Percentiles rank a stretch among this genome's conserved stretches.
Conservation (phyloP, 129 eudicot species). For the Flaveria robusta region DNA sequence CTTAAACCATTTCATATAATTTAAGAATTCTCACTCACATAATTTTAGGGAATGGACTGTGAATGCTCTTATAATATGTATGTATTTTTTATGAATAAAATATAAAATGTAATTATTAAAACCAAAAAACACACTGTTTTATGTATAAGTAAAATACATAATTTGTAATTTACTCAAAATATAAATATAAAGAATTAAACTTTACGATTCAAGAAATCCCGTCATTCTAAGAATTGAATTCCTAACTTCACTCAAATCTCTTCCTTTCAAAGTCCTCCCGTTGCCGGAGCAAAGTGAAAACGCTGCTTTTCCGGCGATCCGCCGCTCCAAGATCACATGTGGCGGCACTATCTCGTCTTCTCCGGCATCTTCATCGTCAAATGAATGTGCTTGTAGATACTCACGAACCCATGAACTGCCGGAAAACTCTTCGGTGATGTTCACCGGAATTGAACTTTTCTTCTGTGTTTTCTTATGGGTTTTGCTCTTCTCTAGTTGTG, state of each 20-base stretch:
- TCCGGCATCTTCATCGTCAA: constrained; percentile 29
- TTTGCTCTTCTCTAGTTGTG: constrained; percentile 17
- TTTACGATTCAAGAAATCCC: constrained; percentile 71
- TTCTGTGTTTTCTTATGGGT: constrained; percentile 32
- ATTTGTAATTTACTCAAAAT: too few species aligned
- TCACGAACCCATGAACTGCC: constrained; percentile 38
- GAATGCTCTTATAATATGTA: too few species aligned
- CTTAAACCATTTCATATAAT: too few species aligned
- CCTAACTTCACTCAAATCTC: constrained; percentile 70
- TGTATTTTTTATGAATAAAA: too few species aligned
- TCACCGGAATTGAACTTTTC: constrained; percentile 32
- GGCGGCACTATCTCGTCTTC: constrained; percentile 61
- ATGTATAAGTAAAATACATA: too few species aligned
- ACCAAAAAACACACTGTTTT: too few species aligned
- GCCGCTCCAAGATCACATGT: constrained; percentile 60
- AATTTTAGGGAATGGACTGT: too few species aligned
- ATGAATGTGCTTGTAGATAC: constrained; percentile 33
- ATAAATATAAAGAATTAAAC: neutral
- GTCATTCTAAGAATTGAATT: constrained; percentile 71
- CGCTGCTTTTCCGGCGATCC: constrained; percentile 56
- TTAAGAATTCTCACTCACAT: too few species aligned
- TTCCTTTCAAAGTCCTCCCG: constrained; percentile 66
- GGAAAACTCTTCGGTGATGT: constrained; percentile 34
- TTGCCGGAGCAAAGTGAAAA: constrained; percentile 60
- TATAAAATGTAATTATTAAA: too few species aligned